Conservation (phyloP, 2,329 filamentous ascomycete genomes). For the Colletotrichum karsti region DNA sequence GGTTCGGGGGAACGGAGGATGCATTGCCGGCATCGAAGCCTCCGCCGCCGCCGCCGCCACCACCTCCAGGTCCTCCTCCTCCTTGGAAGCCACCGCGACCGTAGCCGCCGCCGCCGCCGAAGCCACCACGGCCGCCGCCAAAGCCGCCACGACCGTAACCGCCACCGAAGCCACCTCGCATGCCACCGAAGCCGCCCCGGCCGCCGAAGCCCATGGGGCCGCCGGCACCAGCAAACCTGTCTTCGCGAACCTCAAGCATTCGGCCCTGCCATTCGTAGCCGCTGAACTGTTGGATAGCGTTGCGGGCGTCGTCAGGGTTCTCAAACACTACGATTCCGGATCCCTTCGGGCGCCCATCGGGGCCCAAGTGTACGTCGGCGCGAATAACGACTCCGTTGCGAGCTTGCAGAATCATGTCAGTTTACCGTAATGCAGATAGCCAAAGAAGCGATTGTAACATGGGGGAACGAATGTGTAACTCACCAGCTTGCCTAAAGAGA, state of each 20-base stretch:
- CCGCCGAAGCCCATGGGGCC: constrained; percentile 63
- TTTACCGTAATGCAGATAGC: background rate
- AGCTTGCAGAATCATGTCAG: constrained; percentile 39
- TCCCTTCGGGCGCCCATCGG: constrained; percentile 93
- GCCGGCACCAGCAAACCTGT: constrained; percentile 81
- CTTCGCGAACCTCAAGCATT: constrained; percentile 91
- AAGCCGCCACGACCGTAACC: constrained; percentile 56
- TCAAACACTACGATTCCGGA: constrained; percentile 98
- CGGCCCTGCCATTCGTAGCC: constrained; percentile 99
- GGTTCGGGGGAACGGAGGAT: constrained; percentile 74
- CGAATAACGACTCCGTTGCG: constrained; percentile 85
- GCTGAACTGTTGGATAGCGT: constrained; percentile 97
- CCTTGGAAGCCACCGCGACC: constrained; percentile 47
- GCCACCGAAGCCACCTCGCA: constrained; percentile 67
- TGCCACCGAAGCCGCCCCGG: constrained; percentile 67
- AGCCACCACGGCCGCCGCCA: constrained; percentile 53
- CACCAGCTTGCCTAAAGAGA: constrained; percentile 97
- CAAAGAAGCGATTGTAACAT: background rate
- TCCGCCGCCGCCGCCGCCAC: constrained; percentile 44
- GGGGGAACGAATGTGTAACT: constrained; percentile 47
- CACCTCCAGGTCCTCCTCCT: constrained; percentile 49
- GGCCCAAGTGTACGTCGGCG: constrained; percentile 92
- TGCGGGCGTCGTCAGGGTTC: constrained; percentile 91
- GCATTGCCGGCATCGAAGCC: constrained; percentile 58
- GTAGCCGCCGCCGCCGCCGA: constrained; percentile 51